These are phyloP conservation scores for Chenopodium quinoa DNA, from an alignment of 148 eudicot species.

Conservation along the genomic window DNA sequence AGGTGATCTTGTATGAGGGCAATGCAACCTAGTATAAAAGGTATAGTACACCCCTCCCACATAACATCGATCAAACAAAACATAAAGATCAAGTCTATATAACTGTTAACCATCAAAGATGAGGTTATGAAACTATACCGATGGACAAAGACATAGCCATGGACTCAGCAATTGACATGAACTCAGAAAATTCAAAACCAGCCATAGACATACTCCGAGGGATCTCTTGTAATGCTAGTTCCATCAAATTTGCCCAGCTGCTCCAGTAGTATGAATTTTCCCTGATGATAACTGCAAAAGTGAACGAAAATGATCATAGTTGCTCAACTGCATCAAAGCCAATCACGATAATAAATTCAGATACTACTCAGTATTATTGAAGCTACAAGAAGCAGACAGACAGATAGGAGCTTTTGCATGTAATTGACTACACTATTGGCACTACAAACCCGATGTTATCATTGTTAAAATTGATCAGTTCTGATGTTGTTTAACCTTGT, in stretches of 20 bases:
- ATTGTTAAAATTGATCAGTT: not conserved
- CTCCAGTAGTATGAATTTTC: not conserved
- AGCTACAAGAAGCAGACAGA: not conserved
- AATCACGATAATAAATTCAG: not conserved
- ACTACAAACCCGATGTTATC: not conserved
- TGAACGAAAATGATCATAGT: not conserved
- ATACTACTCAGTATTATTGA: not conserved
- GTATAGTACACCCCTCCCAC: not conserved
- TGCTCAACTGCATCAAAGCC: not conserved
- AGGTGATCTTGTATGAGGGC: not conserved
- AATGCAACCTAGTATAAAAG: not conserved
- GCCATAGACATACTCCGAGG: slow-evolving; percentile 2
- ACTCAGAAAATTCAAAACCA: not conserved
- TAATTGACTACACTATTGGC: not conserved
- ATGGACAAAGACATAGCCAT: not conserved
- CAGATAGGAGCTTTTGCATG: not conserved
- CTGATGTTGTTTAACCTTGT: not conserved
- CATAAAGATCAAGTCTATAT: not conserved
- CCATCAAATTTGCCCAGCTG: slow-evolving; percentile 10
- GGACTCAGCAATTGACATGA: not conserved
- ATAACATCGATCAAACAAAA: not conserved
- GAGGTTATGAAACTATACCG: not conserved
- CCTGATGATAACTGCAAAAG: slow-evolving; percentile 12
- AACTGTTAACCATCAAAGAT: not conserved
- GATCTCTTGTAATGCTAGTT: not conserved